Conservation (phyloP, 2,329 filamentous ascomycete genomes). For the Fusarium nygamai region DNA sequence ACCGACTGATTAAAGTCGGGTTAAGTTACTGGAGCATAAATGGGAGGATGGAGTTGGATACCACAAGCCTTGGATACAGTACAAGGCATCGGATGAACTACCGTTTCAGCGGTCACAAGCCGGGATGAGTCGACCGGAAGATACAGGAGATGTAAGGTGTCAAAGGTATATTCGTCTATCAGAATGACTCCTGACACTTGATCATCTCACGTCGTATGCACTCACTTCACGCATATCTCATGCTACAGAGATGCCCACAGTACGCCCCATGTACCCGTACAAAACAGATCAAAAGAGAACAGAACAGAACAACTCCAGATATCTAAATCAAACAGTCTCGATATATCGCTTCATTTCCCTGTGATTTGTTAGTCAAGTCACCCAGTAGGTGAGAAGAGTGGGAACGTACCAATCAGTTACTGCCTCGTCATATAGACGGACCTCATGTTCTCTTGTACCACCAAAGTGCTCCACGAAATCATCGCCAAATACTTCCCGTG, state of each 20-base stretch:
- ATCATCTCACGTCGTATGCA: constrained; percentile 7
- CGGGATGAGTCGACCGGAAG: background rate
- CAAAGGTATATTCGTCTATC: constrained; percentile 35
- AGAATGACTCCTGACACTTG: constrained; percentile 10
- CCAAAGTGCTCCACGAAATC: constrained; percentile 96
- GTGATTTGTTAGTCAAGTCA: constrained; percentile 25
- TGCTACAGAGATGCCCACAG: constrained; percentile 19
- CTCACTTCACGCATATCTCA: constrained; percentile 8
- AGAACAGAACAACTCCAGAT: constrained; percentile 28
- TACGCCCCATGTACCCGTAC: constrained; percentile 27
- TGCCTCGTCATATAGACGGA: constrained; percentile 91
- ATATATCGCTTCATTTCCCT: constrained; percentile 84
- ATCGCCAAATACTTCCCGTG: constrained; percentile 93
- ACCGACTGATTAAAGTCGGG: background rate
- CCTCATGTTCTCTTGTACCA: constrained; percentile 91
- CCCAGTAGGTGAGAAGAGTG: too few species aligned
- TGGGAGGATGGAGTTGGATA: background rate
- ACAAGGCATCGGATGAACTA: background rate
- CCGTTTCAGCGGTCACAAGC: background rate
- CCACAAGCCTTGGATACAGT: background rate
- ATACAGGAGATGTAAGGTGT: background rate
- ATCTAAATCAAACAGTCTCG: constrained; percentile 67
- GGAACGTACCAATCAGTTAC: constrained; percentile 91
- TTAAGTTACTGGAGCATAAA: background rate
- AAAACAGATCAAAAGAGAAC: background rate